Evolutionary conservation across 208 protist species (phyloP), one percentile per base, ranked within the genome.

Genomic region (Kentomonas sorsogonicus): DNA sequence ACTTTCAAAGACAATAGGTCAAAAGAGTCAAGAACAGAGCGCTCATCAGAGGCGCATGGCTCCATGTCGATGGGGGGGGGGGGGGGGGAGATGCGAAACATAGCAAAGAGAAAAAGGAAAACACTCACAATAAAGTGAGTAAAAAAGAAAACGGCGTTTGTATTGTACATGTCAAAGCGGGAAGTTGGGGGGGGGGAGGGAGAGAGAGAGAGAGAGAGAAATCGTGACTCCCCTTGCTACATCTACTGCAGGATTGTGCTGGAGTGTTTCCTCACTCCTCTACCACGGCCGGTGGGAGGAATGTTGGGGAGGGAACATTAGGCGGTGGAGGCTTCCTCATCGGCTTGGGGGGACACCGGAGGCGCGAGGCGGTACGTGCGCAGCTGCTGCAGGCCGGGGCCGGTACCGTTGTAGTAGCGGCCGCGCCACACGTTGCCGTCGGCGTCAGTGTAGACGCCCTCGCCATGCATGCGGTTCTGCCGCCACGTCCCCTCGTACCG

Each of bases 381-480:
- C 13, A 78, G 46, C 2, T 66, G 74, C 7, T 70, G 59, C 36
- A 93, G 72, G 0, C 86, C 86, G 6, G 86, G 86, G 1, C 86
- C 86, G 0, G 71, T 79, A 18, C 87, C 87, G 46, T 86, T 88
- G 66, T 86, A 91, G 71, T 81, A 95, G 60, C 66, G 71, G 3
- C 89, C 89, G 31, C 71, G 69, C 77, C 81, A 95, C 27, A 85
- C 66, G 15, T 88, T 77, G 2, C 86, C 86, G 47, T 77, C 47
- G 7, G 53, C 75, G 55, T 93, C 84, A 0, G 73, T 89, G 57
- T 86, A 96, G n/a, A 86, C 64, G 23, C 91, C 91, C 23, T 81
- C 66, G 15, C 89, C 89, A 60, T 97, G 86, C 77, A 94, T 95
- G 40, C 79, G 72, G 60, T 93, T 89, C 1, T 54, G 58, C 1